Base-by-base conservation (phyloP, 306 rosid genomes). In the Quercus cerris region DNA sequence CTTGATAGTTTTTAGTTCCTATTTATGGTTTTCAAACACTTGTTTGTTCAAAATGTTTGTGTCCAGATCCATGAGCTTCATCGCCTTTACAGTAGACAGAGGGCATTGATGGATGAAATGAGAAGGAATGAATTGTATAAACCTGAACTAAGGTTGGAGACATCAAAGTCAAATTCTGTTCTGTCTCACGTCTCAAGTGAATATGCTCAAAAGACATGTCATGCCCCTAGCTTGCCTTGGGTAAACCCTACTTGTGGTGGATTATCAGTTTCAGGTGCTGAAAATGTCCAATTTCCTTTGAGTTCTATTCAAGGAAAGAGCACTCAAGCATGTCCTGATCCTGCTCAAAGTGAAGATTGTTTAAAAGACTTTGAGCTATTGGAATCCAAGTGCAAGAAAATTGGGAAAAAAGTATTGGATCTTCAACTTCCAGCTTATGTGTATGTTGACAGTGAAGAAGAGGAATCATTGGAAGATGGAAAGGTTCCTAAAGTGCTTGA, bases 51-150 rank as follows among this genome's bases (percentile, higher is more conserved):
- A 77, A 77, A 22, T 68, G 27, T 70, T 19, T 73, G 67, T 71
- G 52, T 85, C 83, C 92, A 95, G 99, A 80, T 93, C 86, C 86
- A 77, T 59, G 98, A 90, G 80, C 97, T 95, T 62, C 99, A 95
- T 84, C 93, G 88, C 31, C 86, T 95, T 75, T 95, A 95, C 81
- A 54, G 75, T 77, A 89, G 86, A 84, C 98, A 95, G 81, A 93
- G 77, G 84, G 91, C 90, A 74, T 75, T 93, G 67, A 93, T 90
- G 94, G 83, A 80, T 73, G 96, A 85, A 83, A 23, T 89, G 27
- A 85, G 78, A 71, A 80, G 80, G 84, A 87, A 72, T 78, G 89
- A 89, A 80, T 84, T 83, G 1, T 62, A 51, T 38, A 82, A 77
- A 49, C 82, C 75, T 64, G 75, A 82, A 77, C 52, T 30, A 57